These are phyloP conservation scores for Sinapis alba DNA, from an alignment of 441 rosid genomes.

Conservation along the genomic window DNA sequence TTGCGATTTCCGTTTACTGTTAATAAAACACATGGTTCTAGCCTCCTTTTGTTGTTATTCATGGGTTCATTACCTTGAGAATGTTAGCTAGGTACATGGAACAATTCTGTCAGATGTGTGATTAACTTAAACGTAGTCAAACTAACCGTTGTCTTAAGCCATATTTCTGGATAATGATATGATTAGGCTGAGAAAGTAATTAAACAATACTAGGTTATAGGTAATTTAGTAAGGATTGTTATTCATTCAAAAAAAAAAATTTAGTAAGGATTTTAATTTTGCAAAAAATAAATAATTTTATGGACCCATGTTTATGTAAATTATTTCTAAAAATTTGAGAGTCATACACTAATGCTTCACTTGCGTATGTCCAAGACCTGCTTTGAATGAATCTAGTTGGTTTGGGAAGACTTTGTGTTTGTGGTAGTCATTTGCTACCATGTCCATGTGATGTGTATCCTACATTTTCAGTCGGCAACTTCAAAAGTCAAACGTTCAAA, in stretches of 20 bases:
- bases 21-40: not conserved
- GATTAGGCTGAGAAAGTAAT: not conserved
- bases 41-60: not conserved
- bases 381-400: not conserved
- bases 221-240: not conserved
- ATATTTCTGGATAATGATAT: not conserved
- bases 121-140: not conserved
- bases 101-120: not conserved
- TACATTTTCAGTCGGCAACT: constrained; percentile 9
- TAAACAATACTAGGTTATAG: not conserved
- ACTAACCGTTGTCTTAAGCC: not conserved
- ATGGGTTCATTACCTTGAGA: too few species aligned
- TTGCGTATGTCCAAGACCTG: too few species aligned
- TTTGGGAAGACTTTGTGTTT: not conserved
- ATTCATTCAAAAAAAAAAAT: too few species aligned
- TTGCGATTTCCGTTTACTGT: too few species aligned
- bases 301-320: not conserved
- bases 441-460: constrained; percentile 15
- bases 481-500: constrained; percentile 12
- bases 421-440: not conserved
- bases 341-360: too few species aligned
- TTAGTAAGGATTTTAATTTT: not conserved
- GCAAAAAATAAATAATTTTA: not conserved
- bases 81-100: not conserved
- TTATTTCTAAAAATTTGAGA: not conserved